A percentile compares a stretch with the other conserved stretches of the same genome.
These are phyloP conservation scores for bread wheat (Triticum aestivum) DNA, from an alignment of 176 grass and related monocot genomes.

Conservation along the genomic window IWGSC_CS_RefSeq_v2.1 NC_057796.1:468503761-468504260, in stretches of 20 bases:
- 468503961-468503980: conserved; percentile 86
- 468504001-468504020: conserved; percentile 69
- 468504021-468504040: conserved; percentile 63
- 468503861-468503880: conserved; percentile 83
- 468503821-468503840: conserved; percentile 88
- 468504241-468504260: neutral
- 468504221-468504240: neutral
- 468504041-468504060: conserved; percentile 83
- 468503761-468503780: conserved; percentile 35
- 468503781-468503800: conserved; percentile 29
- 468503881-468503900: conserved; percentile 75
- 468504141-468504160: conserved; percentile 92
- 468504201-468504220: neutral
- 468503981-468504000: conserved; percentile 93
- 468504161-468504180: neutral
- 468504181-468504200: neutral
- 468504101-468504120: conserved; percentile 79
- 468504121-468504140: conserved; percentile 77
- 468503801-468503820: conserved; percentile 55
- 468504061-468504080: conserved; percentile 88
- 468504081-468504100: conserved; percentile 97
- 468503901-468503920: conserved; percentile 82
- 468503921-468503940: conserved; percentile 78
- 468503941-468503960: conserved; percentile 60
- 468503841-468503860: conserved; percentile 77